Percentiles rank a stretch among this genome's conserved stretches.
These are phyloP conservation scores for Hypoxylon intermedium DNA, from an alignment of 495 filamentous ascomycete genomes.

Conservation along the genomic window DNA sequence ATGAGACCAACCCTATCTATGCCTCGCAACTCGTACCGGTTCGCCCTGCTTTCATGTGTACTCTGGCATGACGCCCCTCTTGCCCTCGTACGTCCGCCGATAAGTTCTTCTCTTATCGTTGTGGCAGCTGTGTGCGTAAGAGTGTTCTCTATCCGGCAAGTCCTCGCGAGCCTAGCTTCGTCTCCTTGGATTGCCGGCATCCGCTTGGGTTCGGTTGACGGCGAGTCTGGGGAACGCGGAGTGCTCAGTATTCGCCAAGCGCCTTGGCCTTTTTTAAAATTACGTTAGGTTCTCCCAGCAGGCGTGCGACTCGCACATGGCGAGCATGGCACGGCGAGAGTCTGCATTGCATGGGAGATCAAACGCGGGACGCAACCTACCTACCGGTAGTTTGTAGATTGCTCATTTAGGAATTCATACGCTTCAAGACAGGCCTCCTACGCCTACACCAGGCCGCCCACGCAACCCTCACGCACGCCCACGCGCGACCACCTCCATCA, in stretches of 20 bases:
- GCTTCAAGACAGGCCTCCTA: conserved; percentile 8
- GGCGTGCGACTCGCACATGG: conserved; percentile 33
- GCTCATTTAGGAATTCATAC: conserved; percentile 33
- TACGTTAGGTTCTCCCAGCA: conserved; percentile 20
- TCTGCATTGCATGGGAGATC: conserved; percentile 37
- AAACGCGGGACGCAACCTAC: conserved; percentile 32
- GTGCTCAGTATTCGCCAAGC: conserved; percentile 21
- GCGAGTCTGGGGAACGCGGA: conserved; percentile 1
- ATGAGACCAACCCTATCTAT: background rate
- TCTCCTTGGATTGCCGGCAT: conserved; percentile 29
- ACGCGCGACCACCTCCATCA: background rate
- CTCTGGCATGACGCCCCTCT: background rate
- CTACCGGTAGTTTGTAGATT: conserved; percentile 33
- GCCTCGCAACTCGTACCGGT: background rate
- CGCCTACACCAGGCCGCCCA: conserved; percentile 10
- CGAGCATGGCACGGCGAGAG: conserved; percentile 26
- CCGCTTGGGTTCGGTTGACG: conserved; percentile 27
- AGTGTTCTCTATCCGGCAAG: conserved; percentile 35
- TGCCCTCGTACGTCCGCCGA: conserved; percentile 8
- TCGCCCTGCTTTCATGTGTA: conserved; percentile 18
- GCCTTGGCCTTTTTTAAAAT: conserved; percentile 16
- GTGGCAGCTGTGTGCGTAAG: conserved; percentile 31
- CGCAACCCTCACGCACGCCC: conserved; percentile 15
- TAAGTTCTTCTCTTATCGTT: conserved; percentile 28
- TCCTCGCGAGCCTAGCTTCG: conserved; percentile 39